These are phyloP conservation scores for Cladosporium sp. DNA, from an alignment of 2,329 filamentous ascomycete genomes.

Conservation along the genomic window DNA sequence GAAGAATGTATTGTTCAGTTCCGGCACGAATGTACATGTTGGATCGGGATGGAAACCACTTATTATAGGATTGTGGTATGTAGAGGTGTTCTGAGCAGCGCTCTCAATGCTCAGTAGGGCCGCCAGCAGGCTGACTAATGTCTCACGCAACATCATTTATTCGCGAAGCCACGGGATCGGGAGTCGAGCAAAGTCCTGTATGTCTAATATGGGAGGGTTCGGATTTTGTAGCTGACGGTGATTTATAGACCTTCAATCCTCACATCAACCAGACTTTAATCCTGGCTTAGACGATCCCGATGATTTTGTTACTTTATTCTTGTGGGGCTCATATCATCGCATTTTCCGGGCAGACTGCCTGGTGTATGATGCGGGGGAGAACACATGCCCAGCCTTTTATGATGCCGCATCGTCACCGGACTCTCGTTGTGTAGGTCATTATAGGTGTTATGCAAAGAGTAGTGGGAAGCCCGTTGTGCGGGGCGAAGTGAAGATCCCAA, in stretches of 20 bases:
- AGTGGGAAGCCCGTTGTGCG: no score
- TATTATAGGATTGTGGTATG: conserved; percentile 40
- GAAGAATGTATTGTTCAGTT: conserved; percentile 44
- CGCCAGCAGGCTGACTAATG: not conserved
- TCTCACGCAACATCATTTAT: not conserved
- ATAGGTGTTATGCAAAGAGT: no score
- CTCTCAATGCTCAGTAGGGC: not conserved
- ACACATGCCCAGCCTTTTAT: not conserved
- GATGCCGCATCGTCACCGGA: not conserved
- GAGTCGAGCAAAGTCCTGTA: no score
- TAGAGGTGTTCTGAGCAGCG: conserved; percentile 10
- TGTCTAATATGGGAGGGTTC: no score
- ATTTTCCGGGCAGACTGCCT: not conserved
- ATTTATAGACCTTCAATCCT: not conserved
- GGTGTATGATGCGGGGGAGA: not conserved
- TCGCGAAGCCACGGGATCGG: no score
- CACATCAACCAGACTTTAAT: not conserved
- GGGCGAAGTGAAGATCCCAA: no score
- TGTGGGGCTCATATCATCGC: no score
- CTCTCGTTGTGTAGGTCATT: no score
- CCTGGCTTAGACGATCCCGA: no score
- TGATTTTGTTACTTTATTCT: no score
- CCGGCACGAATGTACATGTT: conserved; percentile 41
- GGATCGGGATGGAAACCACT: conserved; percentile 46
- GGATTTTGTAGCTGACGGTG: not conserved